A percentile compares a stretch with the other conserved stretches of the same genome.
Evolutionary conservation across 2,329 filamentous ascomycete genomes (phyloP).

Genomic region (Fusarium zealandicum): DNA sequence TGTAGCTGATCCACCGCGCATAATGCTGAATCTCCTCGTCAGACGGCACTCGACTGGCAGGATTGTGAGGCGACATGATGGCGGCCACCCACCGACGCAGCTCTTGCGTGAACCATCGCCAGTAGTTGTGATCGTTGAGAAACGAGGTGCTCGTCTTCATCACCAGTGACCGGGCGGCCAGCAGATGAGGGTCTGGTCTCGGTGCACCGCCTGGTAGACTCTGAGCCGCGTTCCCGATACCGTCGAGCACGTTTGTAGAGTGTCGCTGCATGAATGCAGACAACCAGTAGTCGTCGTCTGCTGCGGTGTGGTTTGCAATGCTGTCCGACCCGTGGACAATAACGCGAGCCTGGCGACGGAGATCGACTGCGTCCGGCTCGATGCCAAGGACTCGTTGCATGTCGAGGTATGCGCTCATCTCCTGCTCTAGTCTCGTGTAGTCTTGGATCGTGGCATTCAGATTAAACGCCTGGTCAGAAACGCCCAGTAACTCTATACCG

Average conservation of each 20-base stretch:
- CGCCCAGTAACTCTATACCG: conserved; percentile 1
- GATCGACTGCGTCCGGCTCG: conserved; percentile 28
- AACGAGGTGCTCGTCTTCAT: conserved; percentile 30
- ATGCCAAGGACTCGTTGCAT: conserved; percentile 28
- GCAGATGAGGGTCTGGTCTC: conserved; percentile 9
- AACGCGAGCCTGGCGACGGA: conserved; percentile 29
- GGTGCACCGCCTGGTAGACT: not conserved
- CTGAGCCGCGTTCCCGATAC: conserved; percentile 5
- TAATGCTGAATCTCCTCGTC: conserved; percentile 41
- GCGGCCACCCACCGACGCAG: conserved; percentile 35
- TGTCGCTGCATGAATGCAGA: conserved; percentile 34
- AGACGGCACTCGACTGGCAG: conserved; percentile 30
- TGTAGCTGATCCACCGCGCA: conserved; percentile 39
- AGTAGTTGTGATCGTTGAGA: conserved; percentile 39
- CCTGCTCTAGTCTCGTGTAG: conserved; percentile 32
- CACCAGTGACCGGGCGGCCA: conserved; percentile 17
- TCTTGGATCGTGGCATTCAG: conserved; percentile 29
- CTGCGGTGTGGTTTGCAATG: conserved; percentile 28
- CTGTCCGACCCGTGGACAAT: conserved; percentile 33
- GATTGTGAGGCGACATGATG: conserved; percentile 39
- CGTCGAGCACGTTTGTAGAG: conserved; percentile 9
- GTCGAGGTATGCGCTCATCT: conserved; percentile 22
- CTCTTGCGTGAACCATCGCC: conserved; percentile 34
- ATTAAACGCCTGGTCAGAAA: not conserved
- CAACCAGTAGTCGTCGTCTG: conserved; percentile 37